Percentiles rank a stretch among this genome's conserved stretches.
These are phyloP conservation scores for Exophiala viscosa DNA, from an alignment of 2,329 filamentous ascomycete genomes.

Conservation along the genomic window DNA sequence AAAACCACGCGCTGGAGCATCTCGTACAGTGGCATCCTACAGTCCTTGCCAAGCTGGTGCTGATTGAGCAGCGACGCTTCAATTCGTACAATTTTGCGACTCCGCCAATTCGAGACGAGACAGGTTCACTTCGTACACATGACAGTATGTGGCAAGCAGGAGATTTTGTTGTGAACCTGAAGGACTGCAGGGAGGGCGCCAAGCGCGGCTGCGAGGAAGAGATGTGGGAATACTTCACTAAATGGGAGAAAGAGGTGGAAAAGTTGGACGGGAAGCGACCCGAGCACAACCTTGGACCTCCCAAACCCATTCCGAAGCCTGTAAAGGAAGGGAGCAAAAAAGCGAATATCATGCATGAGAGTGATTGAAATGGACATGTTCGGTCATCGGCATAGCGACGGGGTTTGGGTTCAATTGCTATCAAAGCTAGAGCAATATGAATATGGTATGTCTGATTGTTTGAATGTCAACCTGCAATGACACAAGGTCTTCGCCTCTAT, in stretches of 20 bases:
- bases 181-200: conserved; percentile 60
- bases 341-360: neutral
- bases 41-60: conserved; percentile 79
- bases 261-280: conserved; percentile 18
- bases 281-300: conserved; percentile 5
- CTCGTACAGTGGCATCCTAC: conserved; percentile 97
- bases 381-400: neutral
- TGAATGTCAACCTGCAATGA: too few species aligned
- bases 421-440: neutral
- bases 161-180: conserved; percentile 77
- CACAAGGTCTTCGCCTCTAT: neutral
- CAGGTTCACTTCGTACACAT: conserved; percentile 30
- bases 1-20: conserved; percentile 84
- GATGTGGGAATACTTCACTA: conserved; percentile 54
- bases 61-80: conserved; percentile 80
- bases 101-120: conserved; percentile 31
- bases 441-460: too few species aligned
- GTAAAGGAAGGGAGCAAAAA: neutral
- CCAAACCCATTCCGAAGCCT: conserved; percentile 1
- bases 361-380: neutral
- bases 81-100: conserved; percentile 66
- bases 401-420: neutral
- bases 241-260: conserved; percentile 38
- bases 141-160: conserved; percentile 73
- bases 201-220: conserved; percentile 67